A percentile compares a stretch with the other conserved stretches of the same genome.
These are phyloP conservation scores for Thermothielavioides terrestris DNA, from an alignment of 495 filamentous ascomycete species.

Conservation along the genomic window DNA sequence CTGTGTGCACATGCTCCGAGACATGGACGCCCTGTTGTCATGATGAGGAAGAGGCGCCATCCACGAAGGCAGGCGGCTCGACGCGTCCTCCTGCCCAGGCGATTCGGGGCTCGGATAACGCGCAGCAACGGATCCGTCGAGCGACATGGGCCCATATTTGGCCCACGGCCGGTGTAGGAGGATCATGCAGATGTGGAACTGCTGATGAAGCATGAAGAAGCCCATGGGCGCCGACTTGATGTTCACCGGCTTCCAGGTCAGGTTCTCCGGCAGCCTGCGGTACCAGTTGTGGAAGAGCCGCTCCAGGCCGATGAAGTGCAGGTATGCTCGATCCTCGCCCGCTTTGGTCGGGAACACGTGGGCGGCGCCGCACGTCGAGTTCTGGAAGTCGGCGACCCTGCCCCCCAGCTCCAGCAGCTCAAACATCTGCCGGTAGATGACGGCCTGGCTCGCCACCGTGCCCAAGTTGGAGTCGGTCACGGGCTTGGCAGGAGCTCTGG, in stretches of 20 bases:
- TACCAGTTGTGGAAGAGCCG: conserved; percentile 46
- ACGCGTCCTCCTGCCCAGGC: neutral
- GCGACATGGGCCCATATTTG: conserved; percentile 32
- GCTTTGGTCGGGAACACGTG: conserved; percentile 20
- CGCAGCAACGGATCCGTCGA: conserved; percentile 12
- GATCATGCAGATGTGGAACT: conserved; percentile 44
- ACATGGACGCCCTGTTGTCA: conserved; percentile 36
- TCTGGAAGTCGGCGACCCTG: conserved; percentile 37
- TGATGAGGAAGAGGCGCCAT: conserved; percentile 13
- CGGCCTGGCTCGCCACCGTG: conserved; percentile 26
- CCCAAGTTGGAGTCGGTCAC: conserved; percentile 3
- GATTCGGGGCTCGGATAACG: conserved; percentile 7
- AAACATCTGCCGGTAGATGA: conserved; percentile 39
- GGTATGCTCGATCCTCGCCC: conserved; percentile 34
- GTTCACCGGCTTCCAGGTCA: conserved; percentile 42
- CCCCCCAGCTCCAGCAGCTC: conserved; percentile 47
- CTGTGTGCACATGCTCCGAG: conserved; percentile 43
- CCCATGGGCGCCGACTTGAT: conserved; percentile 40
- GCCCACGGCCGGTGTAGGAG: conserved; percentile 44
- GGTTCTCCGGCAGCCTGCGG: conserved; percentile 35
- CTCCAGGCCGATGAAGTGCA: conserved; percentile 39
- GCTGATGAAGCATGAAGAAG: conserved; percentile 46
- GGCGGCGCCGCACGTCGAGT: conserved; percentile 8
- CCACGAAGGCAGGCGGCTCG: conserved; percentile 2
- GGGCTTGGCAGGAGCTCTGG: conserved; percentile 7